Conservation (phyloP, 169 alveolate species). For the Cryptosporidium xiaoi region DNA sequence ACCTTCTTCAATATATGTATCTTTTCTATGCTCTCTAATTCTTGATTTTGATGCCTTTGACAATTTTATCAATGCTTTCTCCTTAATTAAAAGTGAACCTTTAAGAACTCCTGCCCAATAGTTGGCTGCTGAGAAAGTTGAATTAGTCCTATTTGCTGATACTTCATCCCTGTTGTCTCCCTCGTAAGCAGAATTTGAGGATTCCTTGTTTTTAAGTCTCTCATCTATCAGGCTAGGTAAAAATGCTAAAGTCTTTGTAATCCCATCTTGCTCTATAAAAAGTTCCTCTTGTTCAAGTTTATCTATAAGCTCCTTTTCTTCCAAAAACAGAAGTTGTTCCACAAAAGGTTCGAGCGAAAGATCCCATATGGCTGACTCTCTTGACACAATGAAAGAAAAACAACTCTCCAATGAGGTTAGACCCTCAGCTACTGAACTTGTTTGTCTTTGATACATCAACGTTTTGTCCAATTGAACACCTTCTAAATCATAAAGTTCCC, state of each 20-base stretch:
- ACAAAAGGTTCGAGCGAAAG: slow-evolving; percentile 31
- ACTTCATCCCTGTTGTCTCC: neutral
- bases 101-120: slow-evolving; percentile 70
- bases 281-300: slow-evolving; percentile 35
- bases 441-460: slow-evolving; percentile 18
- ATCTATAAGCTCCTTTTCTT: slow-evolving; percentile 49
- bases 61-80: slow-evolving; percentile 3
- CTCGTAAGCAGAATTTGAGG: neutral
- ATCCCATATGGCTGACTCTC: slow-evolving; percentile 69
- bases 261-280: slow-evolving; percentile 50
- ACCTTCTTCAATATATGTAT: neutral
- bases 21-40: neutral
- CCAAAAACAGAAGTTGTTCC: slow-evolving; percentile 51
- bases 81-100: slow-evolving; percentile 26
- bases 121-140: slow-evolving; percentile 40
- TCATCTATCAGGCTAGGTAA: slow-evolving; percentile 27
- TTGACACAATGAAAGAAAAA: slow-evolving; percentile 27
- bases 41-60: neutral
- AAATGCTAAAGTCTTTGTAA: slow-evolving; percentile 14
- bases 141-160: slow-evolving; percentile 3
- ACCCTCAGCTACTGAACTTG: slow-evolving; percentile 7
- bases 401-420: slow-evolving; percentile 38
- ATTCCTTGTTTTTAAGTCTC: neutral
- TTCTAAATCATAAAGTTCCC: slow-evolving; percentile 35
- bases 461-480: slow-evolving; percentile 27